These are phyloP conservation scores for Tetraselmis chui DNA, from an alignment of 139 green algal species.

Conservation along the genomic window DNA sequence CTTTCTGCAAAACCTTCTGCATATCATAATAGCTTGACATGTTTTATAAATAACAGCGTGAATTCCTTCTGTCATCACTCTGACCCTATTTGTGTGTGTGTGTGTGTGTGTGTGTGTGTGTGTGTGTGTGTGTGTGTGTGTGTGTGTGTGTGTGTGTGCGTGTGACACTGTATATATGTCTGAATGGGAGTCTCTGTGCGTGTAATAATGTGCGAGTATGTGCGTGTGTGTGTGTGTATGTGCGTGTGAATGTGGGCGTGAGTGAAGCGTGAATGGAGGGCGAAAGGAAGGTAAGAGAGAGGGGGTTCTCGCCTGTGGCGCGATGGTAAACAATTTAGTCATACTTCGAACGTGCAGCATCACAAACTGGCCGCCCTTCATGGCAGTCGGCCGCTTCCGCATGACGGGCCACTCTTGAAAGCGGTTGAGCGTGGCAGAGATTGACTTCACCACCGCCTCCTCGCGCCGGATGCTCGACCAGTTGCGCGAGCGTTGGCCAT, in stretches of 20 bases:
- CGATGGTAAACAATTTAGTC: not conserved
- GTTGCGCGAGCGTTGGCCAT: not conserved
- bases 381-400: not conserved
- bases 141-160: not conserved
- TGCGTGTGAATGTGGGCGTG: not conserved
- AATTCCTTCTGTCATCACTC: no score
- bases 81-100: not conserved
- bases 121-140: not conserved
- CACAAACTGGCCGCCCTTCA: not conserved
- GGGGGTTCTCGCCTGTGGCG: not conserved
- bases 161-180: no score
- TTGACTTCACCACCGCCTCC: slow-evolving; percentile 22
- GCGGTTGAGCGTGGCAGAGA: not conserved
- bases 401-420: not conserved
- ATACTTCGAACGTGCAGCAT: not conserved
- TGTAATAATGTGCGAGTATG: not conserved
- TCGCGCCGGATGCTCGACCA: slow-evolving; percentile 23
- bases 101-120: not conserved
- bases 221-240: not conserved
- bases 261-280: no score
- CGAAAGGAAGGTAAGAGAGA: no score
- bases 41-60: no score
- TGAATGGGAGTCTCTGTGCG: not conserved
- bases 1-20: no score
- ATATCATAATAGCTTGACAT: no score